These are phyloP conservation scores for Lecanosticta acicola DNA, from an alignment of 2,329 filamentous ascomycete genomes.

Conservation along the genomic window DNA sequence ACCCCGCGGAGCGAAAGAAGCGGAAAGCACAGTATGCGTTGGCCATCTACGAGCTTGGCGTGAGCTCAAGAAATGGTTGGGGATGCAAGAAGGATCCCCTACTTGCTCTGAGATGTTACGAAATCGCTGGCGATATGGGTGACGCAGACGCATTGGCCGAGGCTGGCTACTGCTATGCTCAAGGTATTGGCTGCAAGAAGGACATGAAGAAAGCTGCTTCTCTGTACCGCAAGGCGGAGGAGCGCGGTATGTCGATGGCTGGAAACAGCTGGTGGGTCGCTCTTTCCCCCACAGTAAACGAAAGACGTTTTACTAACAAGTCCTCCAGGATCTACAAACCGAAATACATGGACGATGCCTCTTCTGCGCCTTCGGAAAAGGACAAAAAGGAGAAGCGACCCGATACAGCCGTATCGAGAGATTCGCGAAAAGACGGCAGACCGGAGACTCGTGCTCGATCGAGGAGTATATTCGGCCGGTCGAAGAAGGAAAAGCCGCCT, in stretches of 20 bases:
- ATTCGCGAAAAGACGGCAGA: slow-evolving; percentile 9
- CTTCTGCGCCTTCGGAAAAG: slow-evolving; percentile 6
- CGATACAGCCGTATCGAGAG: slow-evolving; percentile 13
- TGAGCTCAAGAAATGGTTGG: slow-evolving; percentile 98
- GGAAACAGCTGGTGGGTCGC: slow-evolving; percentile 88
- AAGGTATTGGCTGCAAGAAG: slow-evolving; percentile 91
- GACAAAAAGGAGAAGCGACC: slow-evolving; percentile 13
- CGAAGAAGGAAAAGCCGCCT: slow-evolving; percentile 10
- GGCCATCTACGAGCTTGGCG: slow-evolving; percentile 91
- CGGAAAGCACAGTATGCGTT: slow-evolving; percentile 90
- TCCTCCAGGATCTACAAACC: slow-evolving; percentile 81
- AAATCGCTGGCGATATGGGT: slow-evolving; percentile 93
- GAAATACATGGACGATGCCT: slow-evolving; percentile 65
- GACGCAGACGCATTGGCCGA: slow-evolving; percentile 91
- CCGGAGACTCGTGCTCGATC: slow-evolving; percentile 7
- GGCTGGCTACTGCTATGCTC: slow-evolving; percentile 91
- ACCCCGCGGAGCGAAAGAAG: slow-evolving; percentile 62
- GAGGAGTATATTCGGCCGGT: slow-evolving; percentile 10
- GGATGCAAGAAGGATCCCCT: slow-evolving; percentile 88
- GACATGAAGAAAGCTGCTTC: slow-evolving; percentile 89
- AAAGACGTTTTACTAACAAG: slow-evolving; percentile 2
- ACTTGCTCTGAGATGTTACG: slow-evolving; percentile 85
- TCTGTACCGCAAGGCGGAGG: slow-evolving; percentile 84
- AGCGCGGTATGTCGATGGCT: slow-evolving; percentile 93
- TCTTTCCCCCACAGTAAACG: too few species aligned